Conservation (phyloP, 495 filamentous ascomycete genomes). For the Niebla homalea region DNA sequence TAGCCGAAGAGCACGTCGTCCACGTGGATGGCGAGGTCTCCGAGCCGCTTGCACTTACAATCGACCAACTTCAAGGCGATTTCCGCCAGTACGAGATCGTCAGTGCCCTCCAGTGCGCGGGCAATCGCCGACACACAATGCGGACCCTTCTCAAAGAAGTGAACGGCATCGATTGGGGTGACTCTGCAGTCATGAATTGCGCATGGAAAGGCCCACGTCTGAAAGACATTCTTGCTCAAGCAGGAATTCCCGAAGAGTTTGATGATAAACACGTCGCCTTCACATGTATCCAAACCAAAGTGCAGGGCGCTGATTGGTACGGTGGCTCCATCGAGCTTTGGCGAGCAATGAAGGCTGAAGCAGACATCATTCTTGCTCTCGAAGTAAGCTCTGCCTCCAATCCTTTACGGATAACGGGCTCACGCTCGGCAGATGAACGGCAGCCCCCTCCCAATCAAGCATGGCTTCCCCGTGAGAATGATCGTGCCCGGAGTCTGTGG, state of each 20-base stretch:
- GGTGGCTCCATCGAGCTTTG: conserved; percentile 37
- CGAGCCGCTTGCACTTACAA: conserved; percentile 21
- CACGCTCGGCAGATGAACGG: conserved; percentile 39
- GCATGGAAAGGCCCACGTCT: conserved; percentile 43
- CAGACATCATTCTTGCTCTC: conserved; percentile 41
- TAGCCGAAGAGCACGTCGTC: conserved; percentile 28
- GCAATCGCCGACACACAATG: conserved; percentile 53
- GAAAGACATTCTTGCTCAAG: conserved; percentile 35
- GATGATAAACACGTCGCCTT: conserved; percentile 37
- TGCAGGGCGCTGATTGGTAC: conserved; percentile 44
- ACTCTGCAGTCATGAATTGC: conserved; percentile 52
- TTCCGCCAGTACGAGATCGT: conserved; percentile 41
- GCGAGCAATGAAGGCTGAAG: conserved; percentile 32
- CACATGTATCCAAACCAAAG: conserved; percentile 34
- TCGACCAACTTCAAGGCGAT: conserved; percentile 28
- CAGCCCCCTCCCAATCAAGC: conserved; percentile 37
- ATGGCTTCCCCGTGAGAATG: conserved; percentile 47
- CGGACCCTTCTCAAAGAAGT: conserved; percentile 47
- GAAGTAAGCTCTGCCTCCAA: conserved; percentile 23
- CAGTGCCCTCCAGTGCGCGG: conserved; percentile 48
- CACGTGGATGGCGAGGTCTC: conserved; percentile 29
- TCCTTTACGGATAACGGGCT: neutral
- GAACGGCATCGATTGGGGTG: conserved; percentile 49
- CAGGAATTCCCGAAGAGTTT: conserved; percentile 21
- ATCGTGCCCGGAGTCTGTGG: conserved; percentile 51